A percentile compares a stretch with the other conserved stretches of the same genome.
phyloP scores from a whole-genome alignment of 176 grass and related monocot genomes.

The Aechmea fasciata region DNA sequence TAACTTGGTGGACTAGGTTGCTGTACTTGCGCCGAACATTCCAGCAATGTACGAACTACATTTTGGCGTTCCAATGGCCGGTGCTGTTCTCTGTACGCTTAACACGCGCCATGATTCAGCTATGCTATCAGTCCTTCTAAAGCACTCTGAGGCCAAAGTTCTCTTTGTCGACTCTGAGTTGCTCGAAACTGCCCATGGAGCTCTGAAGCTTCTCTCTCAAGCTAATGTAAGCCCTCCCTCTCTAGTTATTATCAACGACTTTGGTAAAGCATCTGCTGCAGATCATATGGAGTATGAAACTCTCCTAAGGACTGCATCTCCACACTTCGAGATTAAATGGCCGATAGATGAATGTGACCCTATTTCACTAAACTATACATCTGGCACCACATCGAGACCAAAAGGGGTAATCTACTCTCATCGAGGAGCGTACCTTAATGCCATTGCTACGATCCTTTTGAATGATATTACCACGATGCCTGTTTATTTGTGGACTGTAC shows the following conservation, averaged over 20 bases:
- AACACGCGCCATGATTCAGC: slow-evolving; percentile 65
- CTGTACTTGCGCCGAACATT: slow-evolving; percentile 63
- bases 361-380: slow-evolving; percentile 82
- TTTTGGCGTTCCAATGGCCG: slow-evolving; percentile 66
- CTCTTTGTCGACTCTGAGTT: slow-evolving; percentile 55
- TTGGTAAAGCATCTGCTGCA: background rate
- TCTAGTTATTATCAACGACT: slow-evolving; percentile 41
- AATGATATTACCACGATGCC: slow-evolving; percentile 39
- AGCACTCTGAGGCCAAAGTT: slow-evolving; percentile 67
- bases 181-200: slow-evolving; percentile 26
- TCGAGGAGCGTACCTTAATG: slow-evolving; percentile 59
- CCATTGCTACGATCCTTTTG: slow-evolving; percentile 34
- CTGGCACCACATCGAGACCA: slow-evolving; percentile 62
- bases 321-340: slow-evolving; percentile 36
- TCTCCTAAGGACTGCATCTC: slow-evolving; percentile 19
- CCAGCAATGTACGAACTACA: slow-evolving; percentile 75
- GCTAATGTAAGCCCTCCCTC: slow-evolving; percentile 21
- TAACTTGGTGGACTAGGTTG: slow-evolving; percentile 42
- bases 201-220: slow-evolving; percentile 39
- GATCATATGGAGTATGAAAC: slow-evolving; percentile 46
- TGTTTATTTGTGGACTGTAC: slow-evolving; percentile 74
- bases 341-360: slow-evolving; percentile 58
- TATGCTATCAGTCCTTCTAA: slow-evolving; percentile 50
- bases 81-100: slow-evolving; percentile 66
- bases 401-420: slow-evolving; percentile 82